A percentile compares a stretch with the other conserved stretches of the same genome.
Evolutionary conservation across 139 green algal species (phyloP).

Genomic region (Closterium sp.): DNA sequence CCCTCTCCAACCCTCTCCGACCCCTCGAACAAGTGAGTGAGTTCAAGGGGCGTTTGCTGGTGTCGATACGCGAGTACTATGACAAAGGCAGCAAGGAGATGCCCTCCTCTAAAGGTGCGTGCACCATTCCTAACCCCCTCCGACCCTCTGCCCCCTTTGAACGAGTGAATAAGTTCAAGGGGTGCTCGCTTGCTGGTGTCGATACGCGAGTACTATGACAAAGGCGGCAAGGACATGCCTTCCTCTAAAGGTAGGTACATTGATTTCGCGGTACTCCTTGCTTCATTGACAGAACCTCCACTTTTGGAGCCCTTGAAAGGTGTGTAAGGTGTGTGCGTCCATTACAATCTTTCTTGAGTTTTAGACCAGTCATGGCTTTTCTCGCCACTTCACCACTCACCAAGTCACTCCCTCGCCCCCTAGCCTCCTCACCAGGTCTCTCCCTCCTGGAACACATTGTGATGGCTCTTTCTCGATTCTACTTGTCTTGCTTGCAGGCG

Average conservation of each 20-base stretch:
- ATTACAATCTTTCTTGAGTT: no score
- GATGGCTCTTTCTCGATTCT: no score
- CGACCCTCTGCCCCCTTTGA: background rate
- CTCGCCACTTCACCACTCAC: no score
- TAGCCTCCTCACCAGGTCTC: no score
- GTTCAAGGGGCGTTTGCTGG: background rate
- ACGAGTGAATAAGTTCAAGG: constrained; percentile 30
- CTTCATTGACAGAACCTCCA: background rate
- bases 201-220: background rate
- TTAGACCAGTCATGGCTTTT: no score
- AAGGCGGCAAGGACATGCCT: background rate
- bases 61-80: constrained; percentile 23
- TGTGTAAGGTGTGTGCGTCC: no score
- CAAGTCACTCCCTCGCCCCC: no score
- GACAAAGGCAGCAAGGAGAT: background rate
- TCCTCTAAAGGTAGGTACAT: background rate
- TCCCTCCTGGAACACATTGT: no score
- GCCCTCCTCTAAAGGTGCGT: background rate
- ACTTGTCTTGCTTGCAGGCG: no score
- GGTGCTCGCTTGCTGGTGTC: constrained; percentile 31
- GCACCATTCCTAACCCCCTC: no score
- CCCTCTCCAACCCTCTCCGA: background rate
- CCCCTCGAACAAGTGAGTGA: background rate
- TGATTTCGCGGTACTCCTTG: background rate
- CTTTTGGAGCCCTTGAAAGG: no score